Conservation (phyloP, 1,284 basidiomycete species). For the Sparassis latifolia region DNA sequence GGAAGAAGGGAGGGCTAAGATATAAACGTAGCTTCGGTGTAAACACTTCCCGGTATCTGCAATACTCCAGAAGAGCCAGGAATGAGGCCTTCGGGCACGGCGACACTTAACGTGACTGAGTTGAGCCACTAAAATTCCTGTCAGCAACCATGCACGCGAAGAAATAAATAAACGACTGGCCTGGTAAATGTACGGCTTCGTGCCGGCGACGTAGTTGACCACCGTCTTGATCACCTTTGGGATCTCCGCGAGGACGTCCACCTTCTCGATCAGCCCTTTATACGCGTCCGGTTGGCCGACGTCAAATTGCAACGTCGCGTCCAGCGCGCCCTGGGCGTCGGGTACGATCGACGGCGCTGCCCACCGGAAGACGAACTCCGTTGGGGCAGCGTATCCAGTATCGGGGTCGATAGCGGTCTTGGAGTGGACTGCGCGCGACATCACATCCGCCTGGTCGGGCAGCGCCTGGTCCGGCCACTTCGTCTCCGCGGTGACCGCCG, state of each 20-base stretch:
- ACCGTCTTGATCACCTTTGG: conserved; percentile 87
- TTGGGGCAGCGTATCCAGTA: conserved; percentile 81
- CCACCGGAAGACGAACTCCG: conserved; percentile 74
- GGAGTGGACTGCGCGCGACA: conserved; percentile 69
- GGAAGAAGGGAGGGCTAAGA: conserved; percentile 33
- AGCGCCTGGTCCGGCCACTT: conserved; percentile 55
- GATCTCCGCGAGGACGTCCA: conserved; percentile 94
- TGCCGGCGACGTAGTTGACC: conserved; percentile 86
- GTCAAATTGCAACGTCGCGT: conserved; percentile 49
- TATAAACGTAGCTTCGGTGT: conserved; percentile 91
- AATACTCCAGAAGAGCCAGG: conserved; percentile 37
- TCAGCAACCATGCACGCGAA: conserved; percentile 10
- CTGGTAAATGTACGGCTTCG: conserved; percentile 92
- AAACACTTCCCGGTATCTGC: conserved; percentile 69
- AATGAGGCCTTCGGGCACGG: conserved; percentile 48
- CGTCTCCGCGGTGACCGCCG: conserved; percentile 66
- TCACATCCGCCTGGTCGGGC: conserved; percentile 36
- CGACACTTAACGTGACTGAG: conserved; percentile 62
- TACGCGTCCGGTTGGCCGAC: conserved; percentile 48
- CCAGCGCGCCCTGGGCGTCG: conserved; percentile 47
- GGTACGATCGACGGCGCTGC: conserved; percentile 56
- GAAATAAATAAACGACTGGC: conserved; percentile 33
- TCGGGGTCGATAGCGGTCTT: conserved; percentile 57
- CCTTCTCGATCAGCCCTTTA: conserved; percentile 90
- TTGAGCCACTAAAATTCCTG: conserved; percentile 67